Conservation (phyloP, 805 yeast genomes). For the Metschnikowia chrysomelidarum region DNA sequence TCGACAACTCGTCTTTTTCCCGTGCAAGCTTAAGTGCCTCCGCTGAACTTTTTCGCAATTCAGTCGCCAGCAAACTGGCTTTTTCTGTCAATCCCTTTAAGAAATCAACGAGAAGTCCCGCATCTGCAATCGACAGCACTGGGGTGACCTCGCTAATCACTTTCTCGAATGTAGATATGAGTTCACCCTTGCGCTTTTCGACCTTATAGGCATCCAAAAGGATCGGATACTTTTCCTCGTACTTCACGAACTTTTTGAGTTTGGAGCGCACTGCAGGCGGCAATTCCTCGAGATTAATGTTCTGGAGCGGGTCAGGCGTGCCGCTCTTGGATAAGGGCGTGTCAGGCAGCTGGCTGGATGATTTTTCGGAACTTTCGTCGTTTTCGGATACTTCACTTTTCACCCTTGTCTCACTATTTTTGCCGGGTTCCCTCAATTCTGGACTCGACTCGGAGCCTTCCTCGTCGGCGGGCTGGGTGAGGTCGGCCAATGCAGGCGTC, state of each 20-base stretch:
- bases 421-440: too few species aligned
- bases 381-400: too few species aligned
- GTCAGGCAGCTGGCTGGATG: too few species aligned
- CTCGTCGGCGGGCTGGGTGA: constrained; percentile 49
- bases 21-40: constrained; percentile 21
- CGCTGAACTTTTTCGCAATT: constrained; percentile 50
- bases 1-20: constrained; percentile 14
- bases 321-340: too few species aligned
- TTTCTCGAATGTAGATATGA: constrained; percentile 62
- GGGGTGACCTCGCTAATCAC: constrained; percentile 81
- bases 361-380: too few species aligned
- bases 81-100: constrained; percentile 61
- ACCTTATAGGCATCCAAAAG: constrained; percentile 80
- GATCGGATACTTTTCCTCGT: constrained; percentile 87
- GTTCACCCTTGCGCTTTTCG: constrained; percentile 66
- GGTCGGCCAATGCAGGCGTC: constrained; percentile 48
- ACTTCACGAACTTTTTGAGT: constrained; percentile 73
- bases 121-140: constrained; percentile 68
- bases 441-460: too few species aligned
- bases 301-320: constrained; percentile 14
- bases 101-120: constrained; percentile 67
- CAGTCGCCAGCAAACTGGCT: constrained; percentile 59
- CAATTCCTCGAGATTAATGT: constrained; percentile 40
- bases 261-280: constrained; percentile 60
- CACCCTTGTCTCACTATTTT: too few species aligned